Base-by-base conservation (phyloP, 2,329 filamentous ascomycete genomes). In the Blastomyces gilchristii region DNA sequence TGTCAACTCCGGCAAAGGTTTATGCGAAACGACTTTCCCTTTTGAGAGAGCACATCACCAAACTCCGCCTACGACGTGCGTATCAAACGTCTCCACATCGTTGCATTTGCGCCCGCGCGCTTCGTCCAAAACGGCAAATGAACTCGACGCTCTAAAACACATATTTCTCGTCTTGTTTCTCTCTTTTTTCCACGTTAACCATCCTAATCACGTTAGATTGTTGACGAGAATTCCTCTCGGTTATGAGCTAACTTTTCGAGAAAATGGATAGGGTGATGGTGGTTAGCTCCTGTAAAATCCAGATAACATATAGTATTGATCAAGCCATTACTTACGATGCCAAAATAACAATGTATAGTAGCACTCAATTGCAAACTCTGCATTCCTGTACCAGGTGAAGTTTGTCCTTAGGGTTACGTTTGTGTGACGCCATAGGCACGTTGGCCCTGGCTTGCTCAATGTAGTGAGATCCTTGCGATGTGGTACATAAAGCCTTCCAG, bases 111-210 rank as follows among this genome's bases (percentile, higher is more conserved):
- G 1, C 7, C 34, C 37, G 7, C 37, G 8, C 12, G 8, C 7
- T 39, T 25, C 34, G 4, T 58, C 54, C 34, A 58, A 58, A 58
- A 58, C 41, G 54, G 54, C n/a, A 58, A 58, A 43, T 43, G 54
- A 25, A 58, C 22, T 28, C 11, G 4, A 8, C 16, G 2, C 6
- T 6, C 45, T 47, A 28, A 34, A 34, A 34, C 31, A n/a, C 22
- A 49, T 39, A 39, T 39, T 39, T 9, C 37, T 8, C 9, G 37
- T 37, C 37, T 39, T 39, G 37, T 12, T 12, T 12, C 22, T 49
- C n/a, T 3, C 8, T 6, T 47, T 47, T 22, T 22, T 22, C 18
- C 6, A 4, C 18, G 3, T 28, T 50, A 12, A 12, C n/a, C 11
- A 11, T 25, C 12, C 22, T 25, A 25, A 28, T 14, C 9, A 2